These are phyloP conservation scores for Castanopsis chinensis DNA, from an alignment of 306 rosid genomes.

Conservation along the genomic window DNA sequence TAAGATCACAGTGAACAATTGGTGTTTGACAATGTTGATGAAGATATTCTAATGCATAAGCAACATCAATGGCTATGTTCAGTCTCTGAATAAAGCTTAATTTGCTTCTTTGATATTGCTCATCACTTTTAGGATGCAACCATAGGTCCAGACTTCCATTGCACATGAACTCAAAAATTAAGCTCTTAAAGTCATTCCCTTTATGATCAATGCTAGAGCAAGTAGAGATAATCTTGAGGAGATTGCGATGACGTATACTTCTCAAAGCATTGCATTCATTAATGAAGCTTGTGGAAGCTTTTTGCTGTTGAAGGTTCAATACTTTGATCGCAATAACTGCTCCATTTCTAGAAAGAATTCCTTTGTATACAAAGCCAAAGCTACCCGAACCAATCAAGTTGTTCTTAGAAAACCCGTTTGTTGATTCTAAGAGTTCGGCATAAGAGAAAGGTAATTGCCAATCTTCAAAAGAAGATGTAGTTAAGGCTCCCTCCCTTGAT, in stretches of 20 bases:
- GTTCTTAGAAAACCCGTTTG: no score
- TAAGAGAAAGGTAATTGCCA: no score
- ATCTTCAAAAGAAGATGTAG: no score
- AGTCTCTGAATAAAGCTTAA: conserved; percentile 15
- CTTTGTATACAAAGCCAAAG: no score
- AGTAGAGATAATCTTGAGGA: conserved; percentile 20
- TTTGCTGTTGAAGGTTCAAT: no score
- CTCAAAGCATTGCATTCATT: conserved; percentile 34
- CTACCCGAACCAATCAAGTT: no score
- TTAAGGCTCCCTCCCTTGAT: accelerated
- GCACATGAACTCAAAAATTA: conserved; percentile 36
- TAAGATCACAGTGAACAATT: conserved; percentile 47
- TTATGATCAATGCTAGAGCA: conserved; percentile 33
- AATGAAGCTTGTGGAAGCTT: neutral
- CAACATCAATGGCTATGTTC: conserved; percentile 38
- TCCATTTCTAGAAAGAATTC: no score
- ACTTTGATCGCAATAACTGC: no score
- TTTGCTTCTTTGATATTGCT: neutral
- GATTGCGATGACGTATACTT: conserved; percentile 23
- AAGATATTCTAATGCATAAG: conserved; percentile 41
- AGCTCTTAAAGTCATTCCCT: conserved; percentile 31
- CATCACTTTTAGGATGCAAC: conserved; percentile 13
- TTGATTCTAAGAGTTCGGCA: no score
- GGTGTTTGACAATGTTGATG: conserved; percentile 24
- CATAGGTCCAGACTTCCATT: conserved; percentile 37